A percentile compares a stretch with the other conserved stretches of the same genome.
Evolutionary conservation across 1,284 basidiomycete genomes (phyloP).

Genomic region (Naganishia sp.): DNA sequence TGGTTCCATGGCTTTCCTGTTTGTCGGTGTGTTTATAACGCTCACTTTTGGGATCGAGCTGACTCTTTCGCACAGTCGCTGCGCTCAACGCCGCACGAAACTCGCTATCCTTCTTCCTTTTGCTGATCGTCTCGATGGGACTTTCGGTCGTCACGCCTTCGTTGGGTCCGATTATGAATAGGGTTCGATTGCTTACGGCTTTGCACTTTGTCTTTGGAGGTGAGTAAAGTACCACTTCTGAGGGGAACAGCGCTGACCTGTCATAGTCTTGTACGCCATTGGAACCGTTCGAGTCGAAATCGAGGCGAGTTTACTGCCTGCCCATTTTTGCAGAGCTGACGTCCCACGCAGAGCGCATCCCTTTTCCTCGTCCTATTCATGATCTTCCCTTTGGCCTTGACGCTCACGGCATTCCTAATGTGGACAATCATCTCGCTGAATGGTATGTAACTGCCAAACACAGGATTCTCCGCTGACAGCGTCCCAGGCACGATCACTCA

Average conservation of each 20-base stretch:
- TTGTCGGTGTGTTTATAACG: conserved; percentile 64
- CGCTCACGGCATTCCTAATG: conserved; percentile 87
- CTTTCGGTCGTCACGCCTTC: conserved; percentile 67
- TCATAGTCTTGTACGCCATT: conserved; percentile 78
- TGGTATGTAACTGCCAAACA: conserved; percentile 57
- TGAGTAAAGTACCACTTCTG: conserved; percentile 48
- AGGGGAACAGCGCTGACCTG: neutral
- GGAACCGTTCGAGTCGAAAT: conserved; percentile 89
- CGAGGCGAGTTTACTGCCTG: conserved; percentile 58
- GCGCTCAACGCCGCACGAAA: conserved; percentile 92
- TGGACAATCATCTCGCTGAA: conserved; percentile 94
- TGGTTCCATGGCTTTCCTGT: conserved; percentile 75
- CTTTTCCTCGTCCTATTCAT: conserved; percentile 75
- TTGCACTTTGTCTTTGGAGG: conserved; percentile 90
- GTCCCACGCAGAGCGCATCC: conserved; percentile 63
- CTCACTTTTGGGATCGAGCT: conserved; percentile 21
- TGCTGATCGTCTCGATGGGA: conserved; percentile 86
- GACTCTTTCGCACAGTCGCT: conserved; percentile 61
- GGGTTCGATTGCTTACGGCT: conserved; percentile 50
- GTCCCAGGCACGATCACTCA: conserved; percentile 75
- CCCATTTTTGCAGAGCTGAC: conserved; percentile 32
- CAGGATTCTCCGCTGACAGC: neutral
- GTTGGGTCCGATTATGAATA: conserved; percentile 50
- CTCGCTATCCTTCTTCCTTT: conserved; percentile 90
- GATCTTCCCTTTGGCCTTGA: conserved; percentile 90